A percentile compares a stretch with the other conserved stretches of the same genome.
These are phyloP conservation scores for Tagetes patula DNA, from an alignment of 129 eudicot species.

Conservation along the genomic window DNA sequence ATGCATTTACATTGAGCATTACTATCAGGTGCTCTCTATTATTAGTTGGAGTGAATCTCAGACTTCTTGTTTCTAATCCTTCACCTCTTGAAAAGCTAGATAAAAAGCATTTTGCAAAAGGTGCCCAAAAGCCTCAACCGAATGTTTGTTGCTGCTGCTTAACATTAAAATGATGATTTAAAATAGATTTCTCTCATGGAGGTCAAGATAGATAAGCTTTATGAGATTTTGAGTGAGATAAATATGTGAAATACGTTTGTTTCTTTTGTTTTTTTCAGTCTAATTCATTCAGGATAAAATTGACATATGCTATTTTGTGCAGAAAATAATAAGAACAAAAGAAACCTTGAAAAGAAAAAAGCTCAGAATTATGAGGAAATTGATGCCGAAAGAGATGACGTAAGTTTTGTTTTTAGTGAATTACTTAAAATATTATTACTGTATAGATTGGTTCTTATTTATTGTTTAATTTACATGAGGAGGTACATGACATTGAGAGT, in stretches of 20 bases:
- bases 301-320: conserved; percentile 13
- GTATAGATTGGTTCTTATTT: conserved; percentile 2
- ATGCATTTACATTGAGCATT: conserved; percentile 32
- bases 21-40: conserved; percentile 28
- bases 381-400: conserved; percentile 91
- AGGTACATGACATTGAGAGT: conserved; percentile 85
- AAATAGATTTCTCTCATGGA: conserved; percentile 81
- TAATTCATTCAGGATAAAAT: not conserved
- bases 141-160: conserved; percentile 59
- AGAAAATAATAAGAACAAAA: conserved; percentile 83
- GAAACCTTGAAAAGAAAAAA: conserved; percentile 84
- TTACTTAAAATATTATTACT: not conserved
- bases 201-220: conserved; percentile 70
- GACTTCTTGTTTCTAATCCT: not conserved
- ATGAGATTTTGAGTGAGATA: conserved; percentile 80
- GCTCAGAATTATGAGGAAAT: conserved; percentile 87
- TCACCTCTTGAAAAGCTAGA: conserved; percentile 88
- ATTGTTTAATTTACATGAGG: conserved; percentile 55
- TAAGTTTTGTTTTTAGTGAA: conserved; percentile 20
- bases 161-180: conserved; percentile 50
- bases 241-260: not conserved
- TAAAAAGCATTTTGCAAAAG: conserved; percentile 77
- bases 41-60: conserved; percentile 6
- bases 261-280: not conserved
- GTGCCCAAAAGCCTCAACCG: conserved; percentile 47